Evolutionary conservation across 208 protist genomes (phyloP).

Genomic region (Trypanosoma platydactyli): DNA sequence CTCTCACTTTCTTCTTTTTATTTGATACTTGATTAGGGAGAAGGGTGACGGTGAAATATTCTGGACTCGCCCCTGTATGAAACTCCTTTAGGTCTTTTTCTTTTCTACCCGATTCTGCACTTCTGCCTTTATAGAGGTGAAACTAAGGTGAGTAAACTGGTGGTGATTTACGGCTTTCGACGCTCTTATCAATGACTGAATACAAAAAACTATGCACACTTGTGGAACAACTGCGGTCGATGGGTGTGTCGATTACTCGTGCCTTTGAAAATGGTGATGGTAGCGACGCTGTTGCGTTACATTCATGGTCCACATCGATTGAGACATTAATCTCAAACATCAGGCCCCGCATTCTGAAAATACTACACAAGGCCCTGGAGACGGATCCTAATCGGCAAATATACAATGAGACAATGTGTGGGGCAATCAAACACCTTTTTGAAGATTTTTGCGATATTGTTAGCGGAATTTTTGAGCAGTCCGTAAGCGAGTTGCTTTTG

Average conservation of each 20-base stretch:
- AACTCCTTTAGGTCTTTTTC: not conserved
- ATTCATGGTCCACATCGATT: constrained; percentile 28
- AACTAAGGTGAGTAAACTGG: not conserved
- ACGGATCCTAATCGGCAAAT: constrained; percentile 83
- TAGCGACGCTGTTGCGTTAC: constrained; percentile 11
- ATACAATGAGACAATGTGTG: constrained; percentile 90
- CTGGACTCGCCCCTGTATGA: not conserved
- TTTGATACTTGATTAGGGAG: no score
- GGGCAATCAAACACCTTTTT: constrained; percentile 77
- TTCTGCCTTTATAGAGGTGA: not conserved
- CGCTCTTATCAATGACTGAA: constrained; percentile 51
- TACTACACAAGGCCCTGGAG: constrained; percentile 69
- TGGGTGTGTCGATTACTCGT: constrained; percentile 23
- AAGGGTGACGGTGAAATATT: no score
- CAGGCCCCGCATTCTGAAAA: constrained; percentile 56
- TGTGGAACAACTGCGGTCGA: constrained; percentile 31
- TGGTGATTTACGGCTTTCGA: not conserved
- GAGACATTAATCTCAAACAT: constrained; percentile 29
- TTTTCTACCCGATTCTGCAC: not conserved
- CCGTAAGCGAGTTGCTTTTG: constrained; percentile 25
- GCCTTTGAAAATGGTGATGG: constrained; percentile 22
- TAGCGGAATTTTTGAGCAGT: constrained; percentile 21
- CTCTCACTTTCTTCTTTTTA: no score
- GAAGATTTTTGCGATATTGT: constrained; percentile 33
- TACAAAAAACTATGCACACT: constrained; percentile 63